phyloP scores from a whole-genome alignment of 768 basidiomycete species.

The Hericium coralloides region DNA sequence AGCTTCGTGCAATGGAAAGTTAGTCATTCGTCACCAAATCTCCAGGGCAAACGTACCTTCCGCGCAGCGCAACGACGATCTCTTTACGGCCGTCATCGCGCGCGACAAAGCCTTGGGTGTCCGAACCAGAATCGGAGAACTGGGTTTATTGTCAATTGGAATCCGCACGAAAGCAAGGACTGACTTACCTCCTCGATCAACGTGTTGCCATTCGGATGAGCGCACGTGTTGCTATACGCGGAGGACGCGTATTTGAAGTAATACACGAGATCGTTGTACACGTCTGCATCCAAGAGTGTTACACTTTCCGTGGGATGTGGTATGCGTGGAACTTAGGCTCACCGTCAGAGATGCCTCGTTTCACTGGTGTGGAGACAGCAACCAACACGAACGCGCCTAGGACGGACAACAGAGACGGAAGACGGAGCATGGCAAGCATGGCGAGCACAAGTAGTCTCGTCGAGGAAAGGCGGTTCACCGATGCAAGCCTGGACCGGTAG shows the following conservation, averaged over 20 bases:
- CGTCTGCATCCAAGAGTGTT: not conserved
- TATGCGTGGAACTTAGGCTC: not conserved
- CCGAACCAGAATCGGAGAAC: not conserved
- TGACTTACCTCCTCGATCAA: not conserved
- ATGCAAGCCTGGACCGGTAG: too few relatives aligned
- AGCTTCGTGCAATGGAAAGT: too few relatives aligned
- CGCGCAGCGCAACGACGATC: constrained; percentile 33
- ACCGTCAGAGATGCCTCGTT: not conserved
- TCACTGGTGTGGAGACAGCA: not conserved
- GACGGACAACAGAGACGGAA: not conserved
- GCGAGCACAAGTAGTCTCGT: too few relatives aligned
- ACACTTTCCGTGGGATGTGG: not conserved
- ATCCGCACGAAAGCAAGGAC: not conserved
- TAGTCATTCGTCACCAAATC: too few relatives aligned
- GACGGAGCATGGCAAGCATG: too few relatives aligned
- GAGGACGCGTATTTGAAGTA: constrained; percentile 7
- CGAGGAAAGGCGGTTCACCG: too few relatives aligned
- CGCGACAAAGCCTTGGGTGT: constrained; percentile 33
- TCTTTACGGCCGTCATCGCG: constrained; percentile 34
- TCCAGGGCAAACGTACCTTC: constrained; percentile 15
- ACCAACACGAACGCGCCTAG: not conserved
- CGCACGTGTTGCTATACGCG: not conserved
- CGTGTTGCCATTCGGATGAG: constrained; percentile 5
- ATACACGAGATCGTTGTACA: constrained; percentile 1
- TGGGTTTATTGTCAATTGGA: not conserved